Evolutionary conservation across 805 yeast genomes (phyloP), one percentile per base, ranked within the genome.

Genomic region (Starmerella apicola): DNA sequence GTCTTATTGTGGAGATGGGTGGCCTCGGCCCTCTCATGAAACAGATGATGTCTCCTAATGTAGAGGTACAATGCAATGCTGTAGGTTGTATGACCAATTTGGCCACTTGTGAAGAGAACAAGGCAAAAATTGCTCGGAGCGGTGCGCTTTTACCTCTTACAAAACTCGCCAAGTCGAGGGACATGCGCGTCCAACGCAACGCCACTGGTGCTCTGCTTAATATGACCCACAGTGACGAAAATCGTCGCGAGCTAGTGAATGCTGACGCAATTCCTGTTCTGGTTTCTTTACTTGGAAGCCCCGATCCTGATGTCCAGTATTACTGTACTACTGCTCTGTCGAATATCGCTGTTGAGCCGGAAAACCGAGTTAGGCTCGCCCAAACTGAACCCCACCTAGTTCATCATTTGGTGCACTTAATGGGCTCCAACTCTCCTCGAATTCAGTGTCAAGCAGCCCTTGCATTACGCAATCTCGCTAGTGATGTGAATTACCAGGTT

Each of bases 371-470:
- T 59, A 81, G 81, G 55, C 68, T 91, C 51, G 75, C 95, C 3
- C 78, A 84, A 45, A 82, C 95, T 4, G 97, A 91, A 63, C 95
- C 96, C 12, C 79, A 83, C 54, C 70, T 91, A 48, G 95, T 91
- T 10, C 67, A 79, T 45, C 91, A 84, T 57, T 70, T 91, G 48
- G 95, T 91, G 21, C 74, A 74, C 48, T 70, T 91, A 50, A 88
- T 91, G 97, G 93, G 83, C 57, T 81, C 94, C 3, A 79, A 85
- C 10, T 76, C 91, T 34, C 88, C 96, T 27, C 72, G 97, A 52
- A 96, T 91, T 26, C 96, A 91, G 63, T 91, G 99, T 62, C 98
- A 91, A 65, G 97, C 98, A 0, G 93, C 98, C 4, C 68, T 91
- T 47, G 98, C 97, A 1, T 69, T 91, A 51, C 74, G 99, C 63